phyloP scores from a whole-genome alignment of 2,329 filamentous ascomycete species.

The Myriangium duriaei region DNA sequence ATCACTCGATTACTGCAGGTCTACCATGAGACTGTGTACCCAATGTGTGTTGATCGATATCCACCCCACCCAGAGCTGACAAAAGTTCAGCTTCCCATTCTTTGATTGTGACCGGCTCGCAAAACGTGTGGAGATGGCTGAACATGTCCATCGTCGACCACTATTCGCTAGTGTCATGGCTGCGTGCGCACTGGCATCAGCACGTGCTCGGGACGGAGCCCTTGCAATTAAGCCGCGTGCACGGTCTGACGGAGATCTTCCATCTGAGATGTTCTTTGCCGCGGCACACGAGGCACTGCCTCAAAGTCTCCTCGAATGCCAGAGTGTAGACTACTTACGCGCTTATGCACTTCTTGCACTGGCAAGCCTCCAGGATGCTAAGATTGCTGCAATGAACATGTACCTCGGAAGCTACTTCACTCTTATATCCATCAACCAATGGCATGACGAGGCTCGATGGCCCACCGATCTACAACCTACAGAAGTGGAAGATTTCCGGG shows the following conservation, averaged over 20 bases:
- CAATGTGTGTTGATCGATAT: neutral
- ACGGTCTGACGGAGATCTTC: conserved; percentile 19
- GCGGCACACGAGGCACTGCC: conserved; percentile 31
- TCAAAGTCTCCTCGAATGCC: conserved; percentile 24
- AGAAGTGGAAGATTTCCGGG: conserved; percentile 28
- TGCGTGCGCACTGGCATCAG: conserved; percentile 37
- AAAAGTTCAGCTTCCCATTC: neutral
- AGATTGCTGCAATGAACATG: conserved; percentile 37
- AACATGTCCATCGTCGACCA: conserved; percentile 17
- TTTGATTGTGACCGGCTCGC: neutral
- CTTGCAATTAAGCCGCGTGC: conserved; percentile 25
- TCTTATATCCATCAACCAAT: conserved; percentile 34
- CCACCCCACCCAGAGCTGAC: neutral
- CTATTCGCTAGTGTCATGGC: conserved; percentile 41
- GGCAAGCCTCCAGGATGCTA: conserved; percentile 39
- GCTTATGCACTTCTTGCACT: conserved; percentile 38
- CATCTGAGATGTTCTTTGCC: conserved; percentile 33
- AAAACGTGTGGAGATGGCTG: neutral
- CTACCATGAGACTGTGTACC: neutral
- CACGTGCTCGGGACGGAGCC: conserved; percentile 39
- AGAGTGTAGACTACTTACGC: conserved; percentile 31
- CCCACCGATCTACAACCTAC: conserved; percentile 32
- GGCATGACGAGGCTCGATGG: conserved; percentile 45
- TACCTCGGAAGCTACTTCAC: conserved; percentile 40
- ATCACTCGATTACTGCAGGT: neutral